Evolutionary conservation across 1,284 basidiomycete species (phyloP).

Genomic region (Megacollybia platyphylla): DNA sequence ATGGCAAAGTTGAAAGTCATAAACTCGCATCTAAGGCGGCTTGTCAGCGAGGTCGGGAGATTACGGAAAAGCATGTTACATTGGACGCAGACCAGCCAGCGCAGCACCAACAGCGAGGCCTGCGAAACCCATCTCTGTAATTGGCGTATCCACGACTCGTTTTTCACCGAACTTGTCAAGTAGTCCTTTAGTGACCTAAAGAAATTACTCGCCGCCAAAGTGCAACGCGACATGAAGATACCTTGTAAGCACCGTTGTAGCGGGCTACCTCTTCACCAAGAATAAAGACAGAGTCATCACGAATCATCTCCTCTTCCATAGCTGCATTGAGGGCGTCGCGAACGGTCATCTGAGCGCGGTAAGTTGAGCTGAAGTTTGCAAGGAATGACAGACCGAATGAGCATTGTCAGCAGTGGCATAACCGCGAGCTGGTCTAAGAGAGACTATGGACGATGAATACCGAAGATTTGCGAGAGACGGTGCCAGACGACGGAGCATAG

Average conservation of each 20-base stretch:
- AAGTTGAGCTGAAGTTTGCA: neutral
- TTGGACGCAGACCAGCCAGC: slow-evolving; percentile 85
- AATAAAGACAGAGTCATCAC: slow-evolving; percentile 92
- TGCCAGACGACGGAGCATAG: slow-evolving; percentile 50
- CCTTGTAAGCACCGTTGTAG: slow-evolving; percentile 99
- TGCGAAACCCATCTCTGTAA: slow-evolving; percentile 98
- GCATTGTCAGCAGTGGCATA: slow-evolving; percentile 46
- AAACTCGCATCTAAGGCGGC: slow-evolving; percentile 80
- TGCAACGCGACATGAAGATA: slow-evolving; percentile 15
- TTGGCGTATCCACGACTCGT: slow-evolving; percentile 95
- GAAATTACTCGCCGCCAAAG: slow-evolving; percentile 1
- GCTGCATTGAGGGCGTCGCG: slow-evolving; percentile 96
- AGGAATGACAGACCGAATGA: slow-evolving; percentile 29
- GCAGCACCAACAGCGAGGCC: slow-evolving; percentile 95
- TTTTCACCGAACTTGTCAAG: slow-evolving; percentile 99
- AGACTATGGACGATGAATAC: slow-evolving; percentile 21
- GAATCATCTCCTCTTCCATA: slow-evolving; percentile 99
- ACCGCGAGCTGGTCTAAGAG: slow-evolving; percentile 32
- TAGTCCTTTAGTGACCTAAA: slow-evolving; percentile 89
- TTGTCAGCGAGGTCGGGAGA: slow-evolving; percentile 5
- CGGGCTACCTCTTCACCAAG: slow-evolving; percentile 98
- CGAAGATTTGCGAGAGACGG: slow-evolving; percentile 38
- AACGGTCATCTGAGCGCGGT: slow-evolving; percentile 74
- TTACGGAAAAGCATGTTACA: slow-evolving; percentile 32
- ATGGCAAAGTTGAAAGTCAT: slow-evolving; percentile 97